phyloP scores from a whole-genome alignment of 2,329 filamentous ascomycete species.

The Colletotrichum orchidophilum region DNA sequence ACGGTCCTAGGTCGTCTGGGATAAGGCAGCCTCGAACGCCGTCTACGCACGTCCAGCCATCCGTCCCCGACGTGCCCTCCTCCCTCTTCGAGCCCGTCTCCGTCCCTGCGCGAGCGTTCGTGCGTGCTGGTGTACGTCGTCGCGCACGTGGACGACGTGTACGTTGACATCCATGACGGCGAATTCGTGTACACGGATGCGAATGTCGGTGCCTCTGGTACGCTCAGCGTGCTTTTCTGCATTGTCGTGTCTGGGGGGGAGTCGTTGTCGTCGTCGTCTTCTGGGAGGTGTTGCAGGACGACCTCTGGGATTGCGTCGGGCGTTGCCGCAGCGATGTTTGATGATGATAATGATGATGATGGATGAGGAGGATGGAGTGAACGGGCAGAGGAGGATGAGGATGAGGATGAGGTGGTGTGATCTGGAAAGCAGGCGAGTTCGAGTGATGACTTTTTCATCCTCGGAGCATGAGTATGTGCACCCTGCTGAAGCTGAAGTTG shows the following conservation, averaged over 20 bases:
- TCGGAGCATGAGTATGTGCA: neutral
- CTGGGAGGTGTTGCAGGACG: neutral
- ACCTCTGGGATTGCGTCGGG: constrained; percentile 6
- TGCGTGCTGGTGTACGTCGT: constrained; percentile 12
- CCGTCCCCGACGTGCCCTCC: neutral
- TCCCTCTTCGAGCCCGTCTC: neutral
- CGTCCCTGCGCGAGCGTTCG: constrained; percentile 3
- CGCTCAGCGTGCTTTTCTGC: neutral
- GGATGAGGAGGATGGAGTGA: neutral
- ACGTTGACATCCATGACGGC: constrained; percentile 29
- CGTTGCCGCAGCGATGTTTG: neutral
- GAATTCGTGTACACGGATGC: constrained; percentile 15
- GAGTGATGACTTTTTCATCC: neutral
- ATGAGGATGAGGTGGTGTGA: neutral
- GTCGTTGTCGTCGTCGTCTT: neutral
- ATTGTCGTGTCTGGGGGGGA: neutral
- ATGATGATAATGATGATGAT: no score
- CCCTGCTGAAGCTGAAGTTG: neutral
- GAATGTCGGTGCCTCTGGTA: neutral
- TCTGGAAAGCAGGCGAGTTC: neutral
- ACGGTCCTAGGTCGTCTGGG: neutral
- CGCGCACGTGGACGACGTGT: constrained; percentile 15
- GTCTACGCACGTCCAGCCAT: neutral
- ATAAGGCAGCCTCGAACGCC: neutral
- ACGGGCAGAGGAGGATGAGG: neutral